These are phyloP conservation scores for Mortierella antarctica DNA, from an alignment of 192 early-diverging fungal species.

Conservation along the genomic window DNA sequence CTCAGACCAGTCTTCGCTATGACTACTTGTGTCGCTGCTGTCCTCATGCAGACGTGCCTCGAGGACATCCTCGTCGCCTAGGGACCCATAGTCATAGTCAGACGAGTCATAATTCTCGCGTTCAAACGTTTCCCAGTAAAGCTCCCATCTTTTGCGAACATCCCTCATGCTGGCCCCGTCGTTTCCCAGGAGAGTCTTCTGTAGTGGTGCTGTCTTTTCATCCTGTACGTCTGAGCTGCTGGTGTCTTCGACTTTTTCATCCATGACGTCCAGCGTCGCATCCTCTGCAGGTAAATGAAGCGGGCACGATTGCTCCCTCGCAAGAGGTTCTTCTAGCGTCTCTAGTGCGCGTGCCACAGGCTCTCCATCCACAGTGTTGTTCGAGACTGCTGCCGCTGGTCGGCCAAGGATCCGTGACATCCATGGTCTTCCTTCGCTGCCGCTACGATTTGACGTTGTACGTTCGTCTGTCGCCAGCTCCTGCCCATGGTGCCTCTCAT, in stretches of 20 bases:
- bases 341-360: no score
- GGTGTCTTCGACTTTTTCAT: not conserved
- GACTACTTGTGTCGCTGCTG: not conserved
- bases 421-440: no score
- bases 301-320: no score
- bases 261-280: no score
- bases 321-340: no score
- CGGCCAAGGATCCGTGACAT: no score
- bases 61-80: slow-evolving; percentile 13
- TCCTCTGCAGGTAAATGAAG: no score
- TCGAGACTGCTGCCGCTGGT: no score
- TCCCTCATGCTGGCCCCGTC: slow-evolving; percentile 10
- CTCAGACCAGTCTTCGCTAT: not conserved
- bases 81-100: slow-evolving; percentile 27
- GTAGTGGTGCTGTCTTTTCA: not conserved
- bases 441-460: no score
- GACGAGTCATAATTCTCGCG: slow-evolving; percentile 47
- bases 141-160: not conserved
- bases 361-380: no score
- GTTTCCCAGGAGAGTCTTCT: not conserved
- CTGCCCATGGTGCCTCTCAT: not conserved
- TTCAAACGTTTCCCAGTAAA: slow-evolving; percentile 13
- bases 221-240: no score
- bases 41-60: not conserved
- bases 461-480: not conserved